A percentile compares a stretch with the other conserved stretches of the same genome.
These are phyloP conservation scores for Schwanniomyces vanrijiae DNA, from an alignment of 805 yeast genomes.

Conservation along the genomic window DNA sequence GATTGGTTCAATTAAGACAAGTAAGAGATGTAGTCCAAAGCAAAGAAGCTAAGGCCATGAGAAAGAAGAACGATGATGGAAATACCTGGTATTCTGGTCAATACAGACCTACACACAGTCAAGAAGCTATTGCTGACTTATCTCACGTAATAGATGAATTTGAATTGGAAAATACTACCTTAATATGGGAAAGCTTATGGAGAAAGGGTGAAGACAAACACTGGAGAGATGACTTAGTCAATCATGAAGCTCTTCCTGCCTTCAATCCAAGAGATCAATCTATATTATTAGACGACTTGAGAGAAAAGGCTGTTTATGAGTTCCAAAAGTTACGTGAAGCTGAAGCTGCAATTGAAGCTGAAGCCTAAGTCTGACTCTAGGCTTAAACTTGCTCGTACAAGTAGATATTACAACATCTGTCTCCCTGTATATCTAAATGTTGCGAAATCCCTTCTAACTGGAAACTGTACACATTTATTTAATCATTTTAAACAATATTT, in stretches of 20 bases:
- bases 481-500: background rate
- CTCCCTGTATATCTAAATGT: background rate
- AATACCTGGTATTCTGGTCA: slow-evolving; percentile 86
- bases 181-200: slow-evolving; percentile 87
- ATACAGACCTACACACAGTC: slow-evolving; percentile 86
- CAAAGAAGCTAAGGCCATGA: slow-evolving; percentile 61
- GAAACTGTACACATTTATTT: background rate
- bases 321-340: slow-evolving; percentile 25
- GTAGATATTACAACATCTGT: background rate
- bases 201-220: slow-evolving; percentile 75
- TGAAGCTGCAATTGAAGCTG: background rate
- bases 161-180: slow-evolving; percentile 45
- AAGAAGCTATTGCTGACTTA: slow-evolving; percentile 88
- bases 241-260: slow-evolving; percentile 60
- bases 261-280: slow-evolving; percentile 66
- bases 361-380: background rate
- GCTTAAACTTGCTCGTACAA: background rate
- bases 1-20: slow-evolving; percentile 69
- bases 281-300: slow-evolving; percentile 61
- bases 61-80: slow-evolving; percentile 74
- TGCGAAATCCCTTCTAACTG: background rate
- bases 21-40: slow-evolving; percentile 65
- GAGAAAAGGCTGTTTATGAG: slow-evolving; percentile 37
- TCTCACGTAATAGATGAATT: slow-evolving; percentile 67
- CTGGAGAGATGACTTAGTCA: slow-evolving; percentile 63